Evolutionary conservation across 2,329 filamentous ascomycete species (phyloP).

Genomic region (Botrytis pseudocinerea): DNA sequence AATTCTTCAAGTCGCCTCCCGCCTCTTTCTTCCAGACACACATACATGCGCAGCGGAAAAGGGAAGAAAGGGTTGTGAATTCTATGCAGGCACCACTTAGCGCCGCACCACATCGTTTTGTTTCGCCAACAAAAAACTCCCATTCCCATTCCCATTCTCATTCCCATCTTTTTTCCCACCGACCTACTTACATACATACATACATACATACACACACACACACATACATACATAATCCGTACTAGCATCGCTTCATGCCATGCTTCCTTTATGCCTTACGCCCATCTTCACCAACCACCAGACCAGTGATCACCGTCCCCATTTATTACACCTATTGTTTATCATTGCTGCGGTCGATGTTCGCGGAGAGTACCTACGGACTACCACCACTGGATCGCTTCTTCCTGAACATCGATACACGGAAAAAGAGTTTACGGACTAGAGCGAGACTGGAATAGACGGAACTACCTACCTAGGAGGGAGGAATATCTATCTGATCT

Average conservation of each 20-base stretch:
- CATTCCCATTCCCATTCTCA: background rate
- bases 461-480: background rate
- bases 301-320: background rate
- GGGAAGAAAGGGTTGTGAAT: conserved; percentile 3
- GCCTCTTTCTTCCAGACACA: background rate
- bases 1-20: background rate
- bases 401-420: background rate
- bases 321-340: background rate
- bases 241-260: background rate
- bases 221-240: background rate
- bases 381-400: background rate
- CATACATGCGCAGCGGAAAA: background rate
- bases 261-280: background rate
- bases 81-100: conserved; percentile 16
- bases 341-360: background rate
- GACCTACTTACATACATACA: background rate
- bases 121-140: conserved; percentile 4
- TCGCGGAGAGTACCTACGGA: background rate
- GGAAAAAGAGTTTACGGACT: background rate
- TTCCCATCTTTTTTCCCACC: background rate
- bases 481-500: background rate
- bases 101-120: background rate
- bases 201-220: too few relatives aligned
- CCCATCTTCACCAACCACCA: background rate
- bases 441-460: background rate